Conservation (phyloP, 2,329 filamentous ascomycete genomes). For the Neonectria coccinea region DNA sequence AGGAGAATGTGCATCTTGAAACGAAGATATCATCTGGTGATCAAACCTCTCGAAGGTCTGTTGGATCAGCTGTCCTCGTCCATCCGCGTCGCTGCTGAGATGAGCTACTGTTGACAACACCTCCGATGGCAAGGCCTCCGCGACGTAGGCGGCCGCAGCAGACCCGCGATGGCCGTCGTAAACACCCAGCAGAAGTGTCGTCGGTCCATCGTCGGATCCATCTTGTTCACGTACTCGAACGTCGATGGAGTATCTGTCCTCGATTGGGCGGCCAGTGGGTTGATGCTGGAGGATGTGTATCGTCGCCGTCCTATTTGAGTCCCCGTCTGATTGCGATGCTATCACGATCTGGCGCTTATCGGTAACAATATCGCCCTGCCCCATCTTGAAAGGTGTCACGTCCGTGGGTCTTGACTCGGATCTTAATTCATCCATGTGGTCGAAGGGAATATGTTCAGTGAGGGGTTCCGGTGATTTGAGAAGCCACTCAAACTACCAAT, state of each 20-base stretch:
- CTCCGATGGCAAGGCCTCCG: constrained; percentile 11
- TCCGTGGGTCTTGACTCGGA: neutral
- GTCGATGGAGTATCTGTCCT: constrained; percentile 19
- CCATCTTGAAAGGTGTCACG: neutral
- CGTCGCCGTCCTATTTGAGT: neutral
- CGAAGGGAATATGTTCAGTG: neutral
- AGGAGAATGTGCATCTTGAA: constrained; percentile 9
- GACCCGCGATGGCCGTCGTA: constrained; percentile 21
- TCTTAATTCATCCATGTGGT: neutral
- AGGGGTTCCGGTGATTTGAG: neutral
- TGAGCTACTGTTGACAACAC: constrained; percentile 5
- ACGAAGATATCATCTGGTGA: constrained; percentile 6
- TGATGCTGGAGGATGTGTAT: constrained; percentile 17
- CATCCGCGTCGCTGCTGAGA: neutral
- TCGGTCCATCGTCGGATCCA: neutral
- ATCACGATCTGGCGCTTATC: neutral
- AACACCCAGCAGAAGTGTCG: constrained; percentile 9
- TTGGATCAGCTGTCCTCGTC: neutral
- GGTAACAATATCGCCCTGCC: constrained; percentile 5
- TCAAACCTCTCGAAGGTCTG: constrained; percentile 8
- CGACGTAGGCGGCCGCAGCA: constrained; percentile 7
- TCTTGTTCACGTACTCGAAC: neutral
- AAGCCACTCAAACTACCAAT: neutral
- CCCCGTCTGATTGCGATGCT: neutral
- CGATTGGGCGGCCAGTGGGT: constrained; percentile 15